A percentile compares a stretch with the other conserved stretches of the same genome.
Conservation (phyloP, 2,329 filamentous ascomycete species). For the Colletotrichum sp. region DNA sequence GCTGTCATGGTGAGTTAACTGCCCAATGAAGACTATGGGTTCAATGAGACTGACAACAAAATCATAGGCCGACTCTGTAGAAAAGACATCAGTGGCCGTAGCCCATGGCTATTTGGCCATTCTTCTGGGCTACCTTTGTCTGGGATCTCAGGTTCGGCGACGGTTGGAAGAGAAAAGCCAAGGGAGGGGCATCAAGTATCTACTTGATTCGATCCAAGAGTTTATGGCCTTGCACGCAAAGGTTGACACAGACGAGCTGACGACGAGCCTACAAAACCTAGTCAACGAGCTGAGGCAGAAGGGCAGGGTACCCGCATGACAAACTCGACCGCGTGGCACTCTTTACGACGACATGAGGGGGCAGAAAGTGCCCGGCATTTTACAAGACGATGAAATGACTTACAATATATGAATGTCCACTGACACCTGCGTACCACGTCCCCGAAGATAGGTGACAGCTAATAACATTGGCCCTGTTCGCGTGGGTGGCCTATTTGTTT, state of each 20-base stretch:
- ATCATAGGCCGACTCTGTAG: conserved; percentile 68
- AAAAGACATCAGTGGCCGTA: conserved; percentile 81
- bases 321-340: neutral
- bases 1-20: conserved; percentile 67
- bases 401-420: neutral
- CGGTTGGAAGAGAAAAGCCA: conserved; percentile 47
- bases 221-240: conserved; percentile 58
- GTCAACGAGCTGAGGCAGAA: conserved; percentile 36
- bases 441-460: neutral
- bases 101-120: conserved; percentile 87
- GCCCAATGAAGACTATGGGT: neutral
- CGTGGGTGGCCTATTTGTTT: neutral
- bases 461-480: neutral
- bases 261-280: conserved; percentile 35
- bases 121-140: conserved; percentile 79
- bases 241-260: conserved; percentile 48
- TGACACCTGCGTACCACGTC: neutral
- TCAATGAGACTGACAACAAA: neutral
- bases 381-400: neutral
- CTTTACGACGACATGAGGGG: neutral
- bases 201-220: conserved; percentile 59
- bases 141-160: conserved; percentile 52
- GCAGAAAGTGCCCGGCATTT: neutral
- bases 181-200: conserved; percentile 46
- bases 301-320: neutral